Conservation (phyloP, 768 basidiomycete species). For the Lyophyllum decastes region DNA sequence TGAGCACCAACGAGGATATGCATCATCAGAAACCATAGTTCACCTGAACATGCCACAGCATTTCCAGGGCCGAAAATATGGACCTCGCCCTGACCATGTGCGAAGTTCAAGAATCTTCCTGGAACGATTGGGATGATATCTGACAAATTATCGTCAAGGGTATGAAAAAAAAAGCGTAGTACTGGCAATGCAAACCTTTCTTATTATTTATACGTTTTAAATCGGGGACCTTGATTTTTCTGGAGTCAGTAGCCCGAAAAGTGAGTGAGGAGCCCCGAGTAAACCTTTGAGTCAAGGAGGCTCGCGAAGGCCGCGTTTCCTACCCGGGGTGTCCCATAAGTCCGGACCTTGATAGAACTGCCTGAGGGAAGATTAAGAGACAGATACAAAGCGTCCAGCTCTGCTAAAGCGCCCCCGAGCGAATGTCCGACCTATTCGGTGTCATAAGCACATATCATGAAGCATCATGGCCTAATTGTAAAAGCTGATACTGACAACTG, state of each 20-base stretch:
- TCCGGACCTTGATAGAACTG: conserved; percentile 41
- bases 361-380: conserved; percentile 45
- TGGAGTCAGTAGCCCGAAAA: background rate
- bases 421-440: conserved; percentile 45
- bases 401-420: conserved; percentile 53
- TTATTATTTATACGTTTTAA: conserved; percentile 43
- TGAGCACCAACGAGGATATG: background rate
- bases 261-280: background rate
- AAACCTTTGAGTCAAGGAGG: conserved; percentile 48
- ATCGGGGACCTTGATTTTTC: conserved; percentile 29
- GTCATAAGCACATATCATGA: background rate
- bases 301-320: conserved; percentile 52
- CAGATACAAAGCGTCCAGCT: conserved; percentile 51
- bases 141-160: conserved; percentile 11
- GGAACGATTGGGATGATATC: conserved; percentile 61
- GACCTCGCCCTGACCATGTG: conserved; percentile 54
- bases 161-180: too few relatives aligned
- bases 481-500: conserved; percentile 31
- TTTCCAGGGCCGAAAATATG: conserved; percentile 46
- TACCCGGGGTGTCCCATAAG: conserved; percentile 54
- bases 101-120: conserved; percentile 47
- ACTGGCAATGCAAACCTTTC: conserved; percentile 21
- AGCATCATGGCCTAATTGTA: background rate
- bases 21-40: background rate
- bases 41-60: conserved; percentile 39